A percentile compares a stretch with the other conserved stretches of the same genome.
phyloP scores from a whole-genome alignment of 805 yeast species.

The Saturnispora serradocipensis region DNA sequence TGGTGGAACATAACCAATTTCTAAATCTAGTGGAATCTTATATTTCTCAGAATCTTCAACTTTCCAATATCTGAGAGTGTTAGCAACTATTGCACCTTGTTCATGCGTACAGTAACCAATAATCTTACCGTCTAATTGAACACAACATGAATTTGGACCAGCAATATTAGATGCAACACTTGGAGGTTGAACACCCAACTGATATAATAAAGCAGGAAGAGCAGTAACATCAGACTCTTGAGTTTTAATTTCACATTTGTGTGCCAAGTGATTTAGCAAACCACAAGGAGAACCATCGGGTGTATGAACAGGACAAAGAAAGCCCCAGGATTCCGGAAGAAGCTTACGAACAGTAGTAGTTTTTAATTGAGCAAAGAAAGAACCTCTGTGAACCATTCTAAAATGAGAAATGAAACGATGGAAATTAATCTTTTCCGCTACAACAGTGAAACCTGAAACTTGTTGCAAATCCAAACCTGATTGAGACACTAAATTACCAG shows the following conservation, averaged over 20 bases:
- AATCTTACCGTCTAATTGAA: conserved; percentile 86
- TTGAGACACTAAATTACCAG: conserved; percentile 95
- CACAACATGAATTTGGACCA: conserved; percentile 82
- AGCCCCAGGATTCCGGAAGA: conserved; percentile 98
- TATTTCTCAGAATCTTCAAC: conserved; percentile 55
- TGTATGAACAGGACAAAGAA: conserved; percentile 97
- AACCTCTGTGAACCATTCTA: conserved; percentile 99
- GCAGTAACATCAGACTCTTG: conserved; percentile 60
- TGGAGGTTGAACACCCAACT: conserved; percentile 76
- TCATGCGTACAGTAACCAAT: conserved; percentile 92
- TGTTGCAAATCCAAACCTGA: conserved; percentile 97
- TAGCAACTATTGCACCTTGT: conserved; percentile 79
- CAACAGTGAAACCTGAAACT: conserved; percentile 96
- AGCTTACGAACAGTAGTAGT: conserved; percentile 95
- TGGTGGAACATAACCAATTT: conserved; percentile 95
- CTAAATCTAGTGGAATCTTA: conserved; percentile 78
- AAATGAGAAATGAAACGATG: conserved; percentile 97
- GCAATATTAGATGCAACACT: conserved; percentile 58
- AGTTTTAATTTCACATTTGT: conserved; percentile 85
- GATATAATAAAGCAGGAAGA: conserved; percentile 56
- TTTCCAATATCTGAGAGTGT: conserved; percentile 87
- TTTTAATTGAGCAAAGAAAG: conserved; percentile 95
- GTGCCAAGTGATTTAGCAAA: conserved; percentile 90
- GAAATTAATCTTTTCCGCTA: conserved; percentile 96
- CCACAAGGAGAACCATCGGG: conserved; percentile 99